Conservation (phyloP, 352 stramenopile genomes). For the Globisporangium splendens region DNA sequence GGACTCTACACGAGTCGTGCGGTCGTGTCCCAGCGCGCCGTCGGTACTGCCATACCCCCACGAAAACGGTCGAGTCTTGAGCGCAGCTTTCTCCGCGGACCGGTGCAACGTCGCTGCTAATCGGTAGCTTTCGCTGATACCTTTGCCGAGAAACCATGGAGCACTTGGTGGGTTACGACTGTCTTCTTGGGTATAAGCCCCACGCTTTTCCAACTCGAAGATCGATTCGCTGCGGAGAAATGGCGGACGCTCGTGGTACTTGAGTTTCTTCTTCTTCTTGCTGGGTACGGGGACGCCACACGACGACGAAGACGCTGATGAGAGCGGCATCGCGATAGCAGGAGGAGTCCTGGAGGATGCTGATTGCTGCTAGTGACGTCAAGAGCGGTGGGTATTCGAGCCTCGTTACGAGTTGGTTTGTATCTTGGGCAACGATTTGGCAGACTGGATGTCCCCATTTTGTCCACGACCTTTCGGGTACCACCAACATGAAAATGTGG, state of each 20-base stretch:
- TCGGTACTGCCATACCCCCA: conserved; percentile 59
- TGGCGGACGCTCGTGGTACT: conserved; percentile 41
- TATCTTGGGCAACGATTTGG: no score
- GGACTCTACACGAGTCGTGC: conserved; percentile 17
- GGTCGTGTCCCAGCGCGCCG: conserved; percentile 38
- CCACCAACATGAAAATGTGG: no score
- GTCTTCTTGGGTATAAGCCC: background rate
- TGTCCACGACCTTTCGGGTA: background rate
- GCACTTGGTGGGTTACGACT: background rate
- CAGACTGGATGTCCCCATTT: no score
- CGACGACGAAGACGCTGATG: no score
- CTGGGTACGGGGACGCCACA: background rate
- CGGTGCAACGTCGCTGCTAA: conserved; percentile 38
- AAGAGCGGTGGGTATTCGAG: no score
- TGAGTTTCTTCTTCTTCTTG: conserved; percentile 40
- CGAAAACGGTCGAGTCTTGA: conserved; percentile 29
- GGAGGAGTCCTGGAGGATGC: no score
- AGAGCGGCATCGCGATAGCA: no score
- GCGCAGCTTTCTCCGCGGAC: conserved; percentile 19
- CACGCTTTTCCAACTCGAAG: background rate
- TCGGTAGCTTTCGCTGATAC: conserved; percentile 34
- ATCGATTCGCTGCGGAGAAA: conserved; percentile 40
- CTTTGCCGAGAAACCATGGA: conserved; percentile 19
- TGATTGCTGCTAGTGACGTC: background rate
- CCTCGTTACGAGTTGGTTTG: no score